Evolutionary conservation across 345 rosid genomes (phyloP).

Genomic region (Dipteronia sinensis): DNA sequence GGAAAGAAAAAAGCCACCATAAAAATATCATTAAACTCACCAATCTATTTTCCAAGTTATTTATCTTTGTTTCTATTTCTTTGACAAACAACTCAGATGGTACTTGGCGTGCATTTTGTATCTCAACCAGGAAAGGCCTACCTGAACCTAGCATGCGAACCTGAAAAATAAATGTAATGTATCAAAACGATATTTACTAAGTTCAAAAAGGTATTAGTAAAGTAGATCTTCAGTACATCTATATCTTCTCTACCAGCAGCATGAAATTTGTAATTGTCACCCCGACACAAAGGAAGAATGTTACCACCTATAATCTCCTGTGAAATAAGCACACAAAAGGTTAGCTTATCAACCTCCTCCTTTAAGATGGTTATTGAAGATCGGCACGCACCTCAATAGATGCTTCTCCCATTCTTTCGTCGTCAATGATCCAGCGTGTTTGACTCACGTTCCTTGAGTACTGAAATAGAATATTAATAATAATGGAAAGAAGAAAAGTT

Average conservation of each 20-base stretch:
- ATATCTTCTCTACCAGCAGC: conserved; percentile 99
- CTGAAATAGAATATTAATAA: conserved; percentile 48
- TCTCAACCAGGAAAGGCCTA: conserved; percentile 93
- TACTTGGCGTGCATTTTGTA: conserved; percentile 77
- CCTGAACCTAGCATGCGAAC: conserved; percentile 99
- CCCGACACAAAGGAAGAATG: conserved; percentile 72
- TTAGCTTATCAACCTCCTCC: conserved; percentile 25
- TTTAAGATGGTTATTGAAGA: neutral
- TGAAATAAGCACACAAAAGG: conserved; percentile 8
- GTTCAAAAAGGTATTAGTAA: conserved; percentile 13
- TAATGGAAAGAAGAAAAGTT: neutral
- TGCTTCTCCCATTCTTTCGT: conserved; percentile 95
- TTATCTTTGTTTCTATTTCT: conserved; percentile 70
- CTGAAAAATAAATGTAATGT: conserved; percentile 42
- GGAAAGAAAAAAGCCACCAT: neutral
- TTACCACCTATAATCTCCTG: conserved; percentile 86
- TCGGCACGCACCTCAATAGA: conserved; percentile 73
- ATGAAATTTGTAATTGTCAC: conserved; percentile 90
- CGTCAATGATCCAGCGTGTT: conserved; percentile 93
- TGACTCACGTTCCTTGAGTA: conserved; percentile 96
- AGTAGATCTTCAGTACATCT: conserved; percentile 52
- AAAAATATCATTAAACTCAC: conserved; percentile 40
- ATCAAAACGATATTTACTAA: conserved; percentile 26
- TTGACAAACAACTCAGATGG: conserved; percentile 61
- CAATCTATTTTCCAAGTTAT: conserved; percentile 58